These are phyloP conservation scores for Pleurotus giganteus DNA, from an alignment of 768 basidiomycete species.

Conservation along the genomic window DNA sequence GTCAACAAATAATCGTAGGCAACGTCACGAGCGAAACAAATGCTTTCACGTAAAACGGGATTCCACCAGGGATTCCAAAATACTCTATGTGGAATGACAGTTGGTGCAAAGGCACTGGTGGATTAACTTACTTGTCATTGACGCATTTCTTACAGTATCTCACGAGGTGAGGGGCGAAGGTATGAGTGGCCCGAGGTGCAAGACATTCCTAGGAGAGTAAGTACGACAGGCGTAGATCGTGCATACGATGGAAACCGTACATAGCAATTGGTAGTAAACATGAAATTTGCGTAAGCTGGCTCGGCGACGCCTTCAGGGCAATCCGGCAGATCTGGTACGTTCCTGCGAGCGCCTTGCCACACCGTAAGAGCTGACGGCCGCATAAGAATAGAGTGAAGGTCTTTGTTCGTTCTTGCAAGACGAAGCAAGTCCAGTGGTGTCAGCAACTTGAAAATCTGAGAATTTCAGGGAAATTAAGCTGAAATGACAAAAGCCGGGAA, in stretches of 20 bases:
- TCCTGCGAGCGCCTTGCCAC: slow-evolving; percentile 6
- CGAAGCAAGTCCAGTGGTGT: slow-evolving; percentile 8
- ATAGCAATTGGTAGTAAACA: slow-evolving; percentile 3
- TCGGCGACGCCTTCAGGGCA: slow-evolving; percentile 3
- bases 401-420: slow-evolving; percentile 7
- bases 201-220: slow-evolving; percentile 8
- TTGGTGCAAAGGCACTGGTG: background rate
- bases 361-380: slow-evolving; percentile 3
- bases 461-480: too few species aligned
- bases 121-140: background rate
- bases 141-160: slow-evolving; percentile 1
- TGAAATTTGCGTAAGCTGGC: slow-evolving; percentile 2
- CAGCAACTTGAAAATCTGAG: too few species aligned
- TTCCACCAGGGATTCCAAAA: background rate
- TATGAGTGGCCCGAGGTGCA: background rate
- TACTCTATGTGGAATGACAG: background rate
- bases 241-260: background rate
- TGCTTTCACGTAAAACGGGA: background rate
- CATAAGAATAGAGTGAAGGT: background rate
- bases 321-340: slow-evolving; percentile 1
- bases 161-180: background rate
- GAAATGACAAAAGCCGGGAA: too few species aligned
- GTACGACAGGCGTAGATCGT: background rate
- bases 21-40: background rate
- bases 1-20: background rate